These are phyloP conservation scores for Turritis glabra DNA, from an alignment of 345 rosid species.

Conservation along the genomic window DNA sequence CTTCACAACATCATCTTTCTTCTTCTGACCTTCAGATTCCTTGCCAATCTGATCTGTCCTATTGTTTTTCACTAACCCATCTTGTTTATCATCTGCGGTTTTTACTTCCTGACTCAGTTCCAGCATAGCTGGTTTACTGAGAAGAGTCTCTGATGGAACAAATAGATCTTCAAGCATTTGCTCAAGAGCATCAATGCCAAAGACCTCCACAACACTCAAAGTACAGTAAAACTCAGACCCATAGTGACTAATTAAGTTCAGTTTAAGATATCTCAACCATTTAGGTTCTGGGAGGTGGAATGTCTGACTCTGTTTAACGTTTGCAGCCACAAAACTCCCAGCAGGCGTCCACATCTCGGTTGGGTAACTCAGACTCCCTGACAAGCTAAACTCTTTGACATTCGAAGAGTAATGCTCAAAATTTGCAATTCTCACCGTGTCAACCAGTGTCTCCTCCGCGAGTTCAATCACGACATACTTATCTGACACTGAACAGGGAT, in stretches of 20 bases:
- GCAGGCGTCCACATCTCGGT: constrained; percentile 62
- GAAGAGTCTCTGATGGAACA: constrained; percentile 46
- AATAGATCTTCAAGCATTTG: constrained; percentile 94
- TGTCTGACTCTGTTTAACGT: constrained; percentile 71
- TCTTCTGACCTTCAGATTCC: constrained; percentile 41
- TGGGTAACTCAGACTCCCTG: constrained; percentile 78
- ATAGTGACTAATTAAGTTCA: constrained; percentile 75
- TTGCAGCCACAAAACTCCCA: constrained; percentile 71
- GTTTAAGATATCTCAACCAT: constrained; percentile 87
- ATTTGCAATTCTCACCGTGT: constrained; percentile 81
- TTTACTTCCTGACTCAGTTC: too few relatives aligned
- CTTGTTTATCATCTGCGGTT: constrained; percentile 13
- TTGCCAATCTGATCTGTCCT: constrained; percentile 42
- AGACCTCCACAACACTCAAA: constrained; percentile 75
- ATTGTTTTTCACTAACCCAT: constrained; percentile 27
- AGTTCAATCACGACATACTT: constrained; percentile 89
- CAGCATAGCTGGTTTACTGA: constrained; percentile 44
- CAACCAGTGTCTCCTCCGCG: constrained; percentile 84
- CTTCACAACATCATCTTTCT: constrained; percentile 38
- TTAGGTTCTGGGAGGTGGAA: constrained; percentile 82
- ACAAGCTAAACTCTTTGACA: constrained; percentile 74
- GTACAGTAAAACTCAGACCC: constrained; percentile 97
- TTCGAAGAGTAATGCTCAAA: constrained; percentile 90
- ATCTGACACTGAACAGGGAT: constrained; percentile 72
- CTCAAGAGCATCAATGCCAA: constrained; percentile 89